phyloP scores from a whole-genome alignment of 2,329 filamentous ascomycete species.

The Ophiostoma quercus region DNA sequence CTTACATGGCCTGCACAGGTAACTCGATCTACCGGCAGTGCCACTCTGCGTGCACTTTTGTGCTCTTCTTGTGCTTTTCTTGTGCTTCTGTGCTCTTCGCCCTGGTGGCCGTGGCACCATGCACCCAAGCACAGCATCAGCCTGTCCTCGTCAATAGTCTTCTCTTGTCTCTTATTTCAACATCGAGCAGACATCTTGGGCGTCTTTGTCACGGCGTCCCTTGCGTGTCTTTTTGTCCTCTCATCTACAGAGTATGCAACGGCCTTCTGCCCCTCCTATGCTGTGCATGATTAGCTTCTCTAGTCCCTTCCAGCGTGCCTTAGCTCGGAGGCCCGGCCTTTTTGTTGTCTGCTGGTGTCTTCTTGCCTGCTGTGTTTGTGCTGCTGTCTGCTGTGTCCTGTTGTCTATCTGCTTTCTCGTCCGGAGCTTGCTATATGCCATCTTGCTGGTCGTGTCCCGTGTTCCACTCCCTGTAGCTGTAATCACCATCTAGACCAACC shows the following conservation, averaged over 20 bases:
- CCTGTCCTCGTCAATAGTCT: neutral
- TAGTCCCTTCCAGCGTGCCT: conserved; percentile 20
- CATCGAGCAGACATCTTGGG: too few relatives aligned
- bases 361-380: neutral
- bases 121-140: neutral
- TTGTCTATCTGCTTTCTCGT: neutral
- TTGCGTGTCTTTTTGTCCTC: neutral
- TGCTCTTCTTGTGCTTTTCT: neutral
- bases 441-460: neutral
- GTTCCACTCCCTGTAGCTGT: neutral
- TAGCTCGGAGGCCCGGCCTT: conserved; percentile 18
- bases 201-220: neutral
- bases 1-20: conserved; percentile 4
- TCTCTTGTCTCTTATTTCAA: neutral
- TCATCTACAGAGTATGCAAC: neutral
- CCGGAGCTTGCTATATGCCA: neutral
- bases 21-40: conserved; percentile 5
- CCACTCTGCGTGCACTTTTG: neutral
- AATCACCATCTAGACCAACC: too few relatives aligned
- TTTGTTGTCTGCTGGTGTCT: neutral
- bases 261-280: conserved; percentile 5
- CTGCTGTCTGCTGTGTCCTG: neutral
- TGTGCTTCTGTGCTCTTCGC: neutral
- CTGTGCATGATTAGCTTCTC: conserved; percentile 23
- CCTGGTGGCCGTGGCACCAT: neutral